Evolutionary conservation across 2,329 filamentous ascomycete species (phyloP).

Genomic region (Pseudocercospora fijiensis): DNA sequence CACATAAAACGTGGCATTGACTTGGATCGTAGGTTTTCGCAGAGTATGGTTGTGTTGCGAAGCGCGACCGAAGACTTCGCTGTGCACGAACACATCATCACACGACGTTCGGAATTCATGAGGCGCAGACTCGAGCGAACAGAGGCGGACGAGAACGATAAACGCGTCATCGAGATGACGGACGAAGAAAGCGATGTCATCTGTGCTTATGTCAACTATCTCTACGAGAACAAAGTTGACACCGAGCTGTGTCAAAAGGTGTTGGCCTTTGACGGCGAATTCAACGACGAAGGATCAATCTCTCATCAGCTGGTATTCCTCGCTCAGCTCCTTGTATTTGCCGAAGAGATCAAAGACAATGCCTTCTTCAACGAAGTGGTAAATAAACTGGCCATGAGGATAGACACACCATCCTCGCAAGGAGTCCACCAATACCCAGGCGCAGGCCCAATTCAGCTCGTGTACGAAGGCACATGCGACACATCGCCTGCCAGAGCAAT

Average conservation of each 20-base stretch:
- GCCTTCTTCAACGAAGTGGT: constrained; percentile 11
- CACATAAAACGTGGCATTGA: neutral
- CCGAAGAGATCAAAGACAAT: constrained; percentile 10
- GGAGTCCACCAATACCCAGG: neutral
- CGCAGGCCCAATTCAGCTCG: neutral
- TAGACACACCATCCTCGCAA: neutral
- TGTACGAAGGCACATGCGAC: neutral
- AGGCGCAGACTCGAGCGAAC: neutral
- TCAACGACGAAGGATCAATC: neutral
- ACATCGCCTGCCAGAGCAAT: neutral
- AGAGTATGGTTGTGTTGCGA: neutral
- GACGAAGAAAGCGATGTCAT: constrained; percentile 12
- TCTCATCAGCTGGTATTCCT: neutral
- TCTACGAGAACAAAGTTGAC: constrained; percentile 1
- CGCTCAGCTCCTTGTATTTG: neutral
- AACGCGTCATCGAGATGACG: neutral
- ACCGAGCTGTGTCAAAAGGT: neutral
- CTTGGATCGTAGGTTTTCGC: neutral
- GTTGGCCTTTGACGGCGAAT: neutral
- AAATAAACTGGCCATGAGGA: neutral
- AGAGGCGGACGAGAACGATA: neutral
- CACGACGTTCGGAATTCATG: neutral
- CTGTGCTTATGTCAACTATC: constrained; percentile 10
- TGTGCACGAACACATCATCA: constrained; percentile 1
- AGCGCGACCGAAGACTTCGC: neutral